These are phyloP conservation scores for Filobasidium wieringae DNA, from an alignment of 768 basidiomycete genomes.

Conservation along the genomic window DNA sequence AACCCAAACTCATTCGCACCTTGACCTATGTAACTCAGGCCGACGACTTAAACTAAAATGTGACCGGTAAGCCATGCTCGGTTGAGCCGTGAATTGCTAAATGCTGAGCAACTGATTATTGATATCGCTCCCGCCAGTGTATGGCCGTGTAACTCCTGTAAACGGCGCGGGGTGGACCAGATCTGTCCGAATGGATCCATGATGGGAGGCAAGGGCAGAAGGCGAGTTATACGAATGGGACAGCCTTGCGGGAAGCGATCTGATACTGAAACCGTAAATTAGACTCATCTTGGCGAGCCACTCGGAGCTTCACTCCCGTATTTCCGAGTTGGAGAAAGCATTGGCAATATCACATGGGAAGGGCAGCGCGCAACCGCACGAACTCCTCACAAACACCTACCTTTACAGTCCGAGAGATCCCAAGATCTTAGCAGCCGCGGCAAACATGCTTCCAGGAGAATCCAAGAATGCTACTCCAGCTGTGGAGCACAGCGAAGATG, in stretches of 20 bases:
- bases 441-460: neutral
- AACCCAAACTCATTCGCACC: neutral
- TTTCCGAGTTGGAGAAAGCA: constrained; percentile 31
- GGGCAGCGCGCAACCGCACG: constrained; percentile 21
- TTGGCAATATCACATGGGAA: constrained; percentile 28
- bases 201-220: constrained; percentile 30
- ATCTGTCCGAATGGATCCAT: constrained; percentile 35
- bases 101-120: neutral
- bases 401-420: constrained; percentile 25
- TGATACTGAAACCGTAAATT: neutral
- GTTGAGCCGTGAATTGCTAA: too few species aligned
- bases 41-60: constrained; percentile 31
- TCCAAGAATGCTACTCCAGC: too few species aligned
- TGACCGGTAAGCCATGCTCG: constrained; percentile 14
- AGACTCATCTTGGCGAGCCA: constrained; percentile 33
- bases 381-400: constrained; percentile 27
- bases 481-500: too few species aligned
- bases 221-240: constrained; percentile 12
- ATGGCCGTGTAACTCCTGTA: constrained; percentile 37
- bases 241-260: neutral
- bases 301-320: constrained; percentile 33
- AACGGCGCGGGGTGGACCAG: constrained; percentile 32
- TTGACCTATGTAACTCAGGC: constrained; percentile 9
- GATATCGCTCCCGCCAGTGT: neutral
- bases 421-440: neutral